These are phyloP conservation scores for Globisporangium paroecandrum DNA, from an alignment of 352 stramenopile genomes.

Conservation along the genomic window DNA sequence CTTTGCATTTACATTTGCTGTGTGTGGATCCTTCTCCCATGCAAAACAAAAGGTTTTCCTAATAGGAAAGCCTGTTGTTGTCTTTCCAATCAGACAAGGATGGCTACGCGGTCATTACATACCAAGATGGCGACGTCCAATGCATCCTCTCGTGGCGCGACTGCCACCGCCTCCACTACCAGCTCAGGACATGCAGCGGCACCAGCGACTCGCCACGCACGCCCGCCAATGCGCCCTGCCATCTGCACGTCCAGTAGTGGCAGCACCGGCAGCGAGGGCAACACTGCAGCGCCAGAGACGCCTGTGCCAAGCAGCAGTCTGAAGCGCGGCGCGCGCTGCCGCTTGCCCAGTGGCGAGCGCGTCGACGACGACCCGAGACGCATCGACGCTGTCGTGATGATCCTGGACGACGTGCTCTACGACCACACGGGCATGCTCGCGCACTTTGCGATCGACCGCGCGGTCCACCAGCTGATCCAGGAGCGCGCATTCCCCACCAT, in stretches of 20 bases:
- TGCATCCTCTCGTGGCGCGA: neutral
- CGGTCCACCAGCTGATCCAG: constrained; percentile 61
- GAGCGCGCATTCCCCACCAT: constrained; percentile 71
- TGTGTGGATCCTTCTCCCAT: neutral
- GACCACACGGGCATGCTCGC: constrained; percentile 80
- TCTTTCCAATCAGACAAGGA: neutral
- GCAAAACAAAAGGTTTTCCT: neutral
- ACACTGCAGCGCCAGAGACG: constrained; percentile 4
- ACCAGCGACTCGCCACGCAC: neutral
- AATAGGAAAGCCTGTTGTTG: neutral
- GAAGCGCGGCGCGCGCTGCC: constrained; percentile 16
- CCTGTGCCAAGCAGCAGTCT: neutral
- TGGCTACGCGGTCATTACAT: neutral
- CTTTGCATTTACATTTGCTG: neutral
- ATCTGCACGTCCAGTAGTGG: neutral
- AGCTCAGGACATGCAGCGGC: neutral
- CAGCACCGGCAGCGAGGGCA: constrained; percentile 7
- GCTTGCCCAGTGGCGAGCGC: constrained; percentile 34
- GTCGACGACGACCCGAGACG: constrained; percentile 43
- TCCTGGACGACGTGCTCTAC: constrained; percentile 85
- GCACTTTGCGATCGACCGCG: constrained; percentile 76
- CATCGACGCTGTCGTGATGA: constrained; percentile 78
- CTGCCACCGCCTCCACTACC: too few relatives aligned
- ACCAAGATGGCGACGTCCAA: constrained; percentile 2
- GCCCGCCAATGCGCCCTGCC: neutral